Evolutionary conservation across 257 asterid species (phyloP).

Genomic region (Solanum chaucha): DNA sequence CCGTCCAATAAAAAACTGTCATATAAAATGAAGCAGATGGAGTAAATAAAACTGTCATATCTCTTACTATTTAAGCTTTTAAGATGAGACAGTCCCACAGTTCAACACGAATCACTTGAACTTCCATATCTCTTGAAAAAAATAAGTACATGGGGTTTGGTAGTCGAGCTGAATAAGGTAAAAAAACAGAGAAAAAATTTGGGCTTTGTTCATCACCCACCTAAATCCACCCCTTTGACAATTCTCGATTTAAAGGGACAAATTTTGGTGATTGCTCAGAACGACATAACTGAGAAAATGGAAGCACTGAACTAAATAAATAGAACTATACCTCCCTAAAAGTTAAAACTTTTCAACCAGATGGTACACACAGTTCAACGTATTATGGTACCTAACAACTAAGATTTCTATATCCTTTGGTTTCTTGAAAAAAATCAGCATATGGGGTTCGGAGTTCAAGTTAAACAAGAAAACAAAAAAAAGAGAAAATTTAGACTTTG

Average conservation of each 20-base stretch:
- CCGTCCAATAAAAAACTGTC: neutral
- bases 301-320: neutral
- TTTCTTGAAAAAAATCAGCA: neutral
- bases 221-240: neutral
- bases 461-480: neutral
- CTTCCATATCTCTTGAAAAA: neutral
- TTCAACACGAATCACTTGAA: neutral
- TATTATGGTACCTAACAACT: neutral
- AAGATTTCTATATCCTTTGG: neutral
- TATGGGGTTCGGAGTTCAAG: neutral
- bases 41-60: neutral
- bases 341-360: neutral
- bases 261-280: neutral
- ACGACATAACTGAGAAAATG: neutral
- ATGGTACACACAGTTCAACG: neutral
- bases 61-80: neutral
- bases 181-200: neutral
- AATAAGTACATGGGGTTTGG: neutral
- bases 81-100: neutral
- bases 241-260: neutral
- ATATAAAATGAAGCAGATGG: neutral
- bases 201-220: neutral
- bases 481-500: neutral
- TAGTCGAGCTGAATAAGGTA: neutral
- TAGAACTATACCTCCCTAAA: neutral